Base-by-base conservation (phyloP, 2,329 filamentous ascomycete genomes). In the Aspergillus texensis region DNA sequence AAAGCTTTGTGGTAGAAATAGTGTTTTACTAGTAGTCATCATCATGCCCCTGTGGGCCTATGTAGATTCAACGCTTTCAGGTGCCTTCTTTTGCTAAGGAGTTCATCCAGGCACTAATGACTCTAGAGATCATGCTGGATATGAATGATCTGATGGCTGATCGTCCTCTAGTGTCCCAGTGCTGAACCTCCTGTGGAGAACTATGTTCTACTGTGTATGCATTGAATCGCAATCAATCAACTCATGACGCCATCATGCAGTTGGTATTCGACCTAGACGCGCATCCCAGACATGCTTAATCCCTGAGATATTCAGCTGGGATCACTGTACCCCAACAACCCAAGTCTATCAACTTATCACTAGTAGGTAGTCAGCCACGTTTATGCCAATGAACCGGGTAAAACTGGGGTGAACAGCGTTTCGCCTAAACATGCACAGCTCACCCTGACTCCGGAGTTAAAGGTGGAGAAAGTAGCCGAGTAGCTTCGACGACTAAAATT, bases 321-420 rank as follows among this genome's bases (percentile, higher is more conserved):
- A 50, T 50, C 46, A 28, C n/a, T 10, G 10, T 16, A 19, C 14
- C 46, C 12, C 12, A 26, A 46, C 10, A 46, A 24, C 3, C n/a
- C n/a, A 16, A 16, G 11, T 9, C 3, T n/a, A 12, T 14, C 26
- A 30, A 50, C 3, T 26, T 50, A 26, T 9, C 19, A 48, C 45
- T 32, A 32, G 36, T 39, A 39, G 32, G n/a, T 39, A 36, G 32
- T 26, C 52, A 55, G 52, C 52, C 52, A 55, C 52, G 52, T 55
- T 55, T 55, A 21, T 26, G 28, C 50, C 19, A 30, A 54, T 32
- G n/a, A 36, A 30, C 32, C 12, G 28, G 48, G 28, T 53, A n/a
- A 21, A 34, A n/a, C 14, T 53, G 16, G 28, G 50, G 32, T 14
- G n/a, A 32, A 21, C 30, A 34, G 30, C 28, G 30, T 36, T 53